Evolutionary conservation across 2,329 filamentous ascomycete species (phyloP), one percentile per base, ranked within the genome.

Genomic region (Arthrobotrys pseudoclavata): DNA sequence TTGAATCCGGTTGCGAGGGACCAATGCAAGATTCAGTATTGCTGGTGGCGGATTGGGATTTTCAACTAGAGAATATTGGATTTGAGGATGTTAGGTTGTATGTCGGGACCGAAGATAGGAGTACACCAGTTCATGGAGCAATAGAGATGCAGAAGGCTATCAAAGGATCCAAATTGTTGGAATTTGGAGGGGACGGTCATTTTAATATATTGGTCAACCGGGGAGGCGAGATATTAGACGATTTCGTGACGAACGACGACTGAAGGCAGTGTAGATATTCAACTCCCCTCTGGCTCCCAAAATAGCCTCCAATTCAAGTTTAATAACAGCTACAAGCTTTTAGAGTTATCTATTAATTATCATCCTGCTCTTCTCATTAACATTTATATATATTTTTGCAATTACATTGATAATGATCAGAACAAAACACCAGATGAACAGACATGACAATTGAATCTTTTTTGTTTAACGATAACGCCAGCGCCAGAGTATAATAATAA

Each of bases 131-230:
- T 2, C 68, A 79, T 15, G 80, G 84, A 15, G 81, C 84, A 5
- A 81, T 83, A 13, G 84, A 83, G 62, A 82, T 85, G 81, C 82
- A 83, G 0, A 80, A 83, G 31, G 79, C 80, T 10, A 60, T 86
- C 29, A 84, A 83, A 3, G 80, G 84, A 22, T 80, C 80, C 1
- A 79, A 78, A 6, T 74, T 85, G 10, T 74, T 80, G 1, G 84
- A 84, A 71, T 84, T 82, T 48, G 80, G 64, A 26, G 64, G 81
- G 1, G 83, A 84, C 6, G 83, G 80, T 1, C 84, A 84, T 57
- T 83, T 81, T 50, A 83, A 81, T 3, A 80, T 83, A 72, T 79
- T 64, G 0, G 7, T 18, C 5, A 60, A 76, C 20, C 31, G 45
- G 1, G 71, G 71, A 7, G 71, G 12, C 15, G 63, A 76, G 15